Evolutionary conservation across 257 asterid species (phyloP).

Genomic region (Solanum stenotomum): DNA sequence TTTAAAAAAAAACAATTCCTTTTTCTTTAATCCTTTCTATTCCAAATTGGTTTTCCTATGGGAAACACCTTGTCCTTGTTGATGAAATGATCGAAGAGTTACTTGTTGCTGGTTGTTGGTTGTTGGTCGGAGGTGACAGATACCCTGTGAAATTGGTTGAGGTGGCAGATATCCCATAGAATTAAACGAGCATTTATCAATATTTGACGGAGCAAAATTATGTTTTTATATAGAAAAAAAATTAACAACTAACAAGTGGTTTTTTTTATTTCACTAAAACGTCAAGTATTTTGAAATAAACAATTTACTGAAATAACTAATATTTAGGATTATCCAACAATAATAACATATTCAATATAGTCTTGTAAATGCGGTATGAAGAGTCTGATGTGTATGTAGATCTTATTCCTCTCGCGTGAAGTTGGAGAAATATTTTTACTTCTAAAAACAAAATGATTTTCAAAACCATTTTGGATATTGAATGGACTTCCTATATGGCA

Average conservation of each 20-base stretch:
- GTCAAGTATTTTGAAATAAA: neutral
- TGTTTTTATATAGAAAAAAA: neutral
- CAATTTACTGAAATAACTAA: neutral
- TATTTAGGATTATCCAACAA: neutral
- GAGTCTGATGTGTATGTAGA: neutral
- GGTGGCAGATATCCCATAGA: rapidly evolving
- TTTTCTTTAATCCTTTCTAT: neutral
- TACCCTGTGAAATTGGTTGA: rapidly evolving
- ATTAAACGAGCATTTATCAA: neutral
- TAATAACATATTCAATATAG: too few relatives aligned
- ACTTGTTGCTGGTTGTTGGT: too few relatives aligned
- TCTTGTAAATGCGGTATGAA: rapidly evolving
- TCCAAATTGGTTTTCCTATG: too few relatives aligned
- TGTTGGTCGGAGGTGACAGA: too few relatives aligned
- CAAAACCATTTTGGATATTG: neutral
- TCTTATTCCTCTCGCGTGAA: neutral
- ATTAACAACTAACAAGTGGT: neutral
- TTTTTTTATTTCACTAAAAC: neutral
- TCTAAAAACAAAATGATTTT: neutral
- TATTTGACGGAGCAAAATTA: neutral
- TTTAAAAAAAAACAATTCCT: neutral
- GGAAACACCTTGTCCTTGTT: too few relatives aligned
- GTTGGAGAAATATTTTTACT: neutral
- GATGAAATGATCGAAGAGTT: too few relatives aligned
- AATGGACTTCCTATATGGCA: slow-evolving; percentile 1